A percentile compares a stretch with the other conserved stretches of the same genome.
phyloP scores from a whole-genome alignment of 139 green algal genomes.

The Asterochloris sp. region DNA sequence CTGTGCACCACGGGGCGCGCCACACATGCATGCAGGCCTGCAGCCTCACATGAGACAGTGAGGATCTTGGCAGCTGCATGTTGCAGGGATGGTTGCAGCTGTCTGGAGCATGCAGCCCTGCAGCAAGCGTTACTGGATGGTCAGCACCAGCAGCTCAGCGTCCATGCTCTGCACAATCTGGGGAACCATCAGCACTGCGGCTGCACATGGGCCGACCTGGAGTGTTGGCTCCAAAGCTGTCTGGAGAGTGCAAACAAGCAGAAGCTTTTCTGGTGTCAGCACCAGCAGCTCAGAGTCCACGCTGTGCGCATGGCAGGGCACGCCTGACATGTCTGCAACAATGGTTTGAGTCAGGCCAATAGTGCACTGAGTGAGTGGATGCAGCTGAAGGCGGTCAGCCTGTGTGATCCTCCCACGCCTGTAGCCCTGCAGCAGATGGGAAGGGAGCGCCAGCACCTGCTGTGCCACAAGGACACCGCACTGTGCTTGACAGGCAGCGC shows the following conservation, averaged over 20 bases:
- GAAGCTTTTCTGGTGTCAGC: conserved; percentile 31
- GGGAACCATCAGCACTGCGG: conserved; percentile 33
- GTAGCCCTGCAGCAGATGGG: too few relatives aligned
- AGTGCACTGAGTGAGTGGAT: too few relatives aligned
- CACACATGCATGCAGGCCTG: conserved; percentile 35
- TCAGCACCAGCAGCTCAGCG: conserved; percentile 24
- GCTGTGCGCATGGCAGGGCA: too few relatives aligned
- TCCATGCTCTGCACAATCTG: conserved; percentile 19
- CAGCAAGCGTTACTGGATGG: conserved; percentile 28
- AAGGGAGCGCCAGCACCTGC: too few relatives aligned
- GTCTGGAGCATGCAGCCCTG: neutral
- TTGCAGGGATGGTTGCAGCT: neutral
- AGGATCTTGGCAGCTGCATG: neutral
- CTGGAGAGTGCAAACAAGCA: neutral
- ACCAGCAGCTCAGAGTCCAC: conserved; percentile 21
- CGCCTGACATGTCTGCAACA: too few relatives aligned
- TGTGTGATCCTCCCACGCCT: too few relatives aligned
- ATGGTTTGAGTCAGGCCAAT: too few relatives aligned
- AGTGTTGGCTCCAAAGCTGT: neutral
- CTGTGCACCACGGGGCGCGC: conserved; percentile 20
- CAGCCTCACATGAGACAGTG: neutral
- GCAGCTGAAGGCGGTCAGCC: too few relatives aligned
- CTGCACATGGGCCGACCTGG: neutral
- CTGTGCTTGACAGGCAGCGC: too few relatives aligned
- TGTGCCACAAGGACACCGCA: too few relatives aligned